phyloP scores from a whole-genome alignment of 805 yeast species.

The Helenozyma baotianmanensis region DNA sequence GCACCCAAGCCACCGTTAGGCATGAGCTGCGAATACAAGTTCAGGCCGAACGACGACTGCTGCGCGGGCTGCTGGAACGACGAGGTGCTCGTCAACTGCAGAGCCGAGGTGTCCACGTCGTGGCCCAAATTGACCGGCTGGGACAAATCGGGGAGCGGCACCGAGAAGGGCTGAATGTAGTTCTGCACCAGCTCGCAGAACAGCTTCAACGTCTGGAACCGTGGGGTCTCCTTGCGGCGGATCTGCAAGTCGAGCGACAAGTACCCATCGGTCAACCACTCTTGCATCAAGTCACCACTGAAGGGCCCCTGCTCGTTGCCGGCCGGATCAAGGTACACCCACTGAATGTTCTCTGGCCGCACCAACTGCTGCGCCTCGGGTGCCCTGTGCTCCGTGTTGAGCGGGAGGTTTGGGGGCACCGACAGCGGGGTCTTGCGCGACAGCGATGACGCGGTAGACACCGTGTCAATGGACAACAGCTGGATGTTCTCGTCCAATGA shows the following conservation, averaged over 20 bases:
- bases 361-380: conserved; percentile 7
- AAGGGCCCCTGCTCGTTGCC: conserved; percentile 82
- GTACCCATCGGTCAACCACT: conserved; percentile 65
- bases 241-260: conserved; percentile 51
- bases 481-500: conserved; percentile 1
- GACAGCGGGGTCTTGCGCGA: conserved; percentile 3
- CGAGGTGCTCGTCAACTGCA: too few species aligned
- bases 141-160: conserved; percentile 43
- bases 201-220: conserved; percentile 48
- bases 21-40: conserved; percentile 28
- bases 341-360: conserved; percentile 37
- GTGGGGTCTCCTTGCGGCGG: conserved; percentile 53
- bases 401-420: conserved; percentile 15
- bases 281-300: conserved; percentile 67
- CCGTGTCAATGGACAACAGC: conserved; percentile 1
- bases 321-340: conserved; percentile 71
- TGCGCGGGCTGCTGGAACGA: too few species aligned
- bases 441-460: not conserved
- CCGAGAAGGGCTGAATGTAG: conserved; percentile 54
- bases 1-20: conserved; percentile 25
- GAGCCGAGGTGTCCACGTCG: not conserved
- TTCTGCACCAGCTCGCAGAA: conserved; percentile 48
- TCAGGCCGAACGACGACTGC: conserved; percentile 10
- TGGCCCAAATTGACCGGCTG: too few species aligned
- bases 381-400: too few species aligned